Conservation (phyloP, 164 flowering plant genomes). For the Saururus chinensis region DNA sequence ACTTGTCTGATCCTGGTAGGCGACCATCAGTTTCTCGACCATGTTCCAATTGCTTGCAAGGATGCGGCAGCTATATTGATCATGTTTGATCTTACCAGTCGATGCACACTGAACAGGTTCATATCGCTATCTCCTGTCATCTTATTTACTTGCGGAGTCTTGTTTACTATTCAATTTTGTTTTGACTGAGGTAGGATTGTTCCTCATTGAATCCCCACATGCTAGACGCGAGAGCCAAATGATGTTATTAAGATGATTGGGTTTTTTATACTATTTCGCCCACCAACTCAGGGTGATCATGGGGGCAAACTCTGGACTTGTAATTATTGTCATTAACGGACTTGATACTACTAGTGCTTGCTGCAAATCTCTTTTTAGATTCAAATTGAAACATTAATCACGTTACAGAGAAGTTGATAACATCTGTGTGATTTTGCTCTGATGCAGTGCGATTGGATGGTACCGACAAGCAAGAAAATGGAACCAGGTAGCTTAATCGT, state of each 20-base stretch:
- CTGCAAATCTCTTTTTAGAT: too few species aligned
- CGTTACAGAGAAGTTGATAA: not conserved
- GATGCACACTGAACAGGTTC: conserved; percentile 79
- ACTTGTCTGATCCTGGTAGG: conserved; percentile 27
- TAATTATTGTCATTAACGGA: too few species aligned
- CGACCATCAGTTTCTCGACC: conserved; percentile 43
- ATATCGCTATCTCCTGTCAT: not conserved
- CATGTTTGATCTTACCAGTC: conserved; percentile 92
- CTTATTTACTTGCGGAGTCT: not conserved
- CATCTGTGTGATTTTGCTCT: too few species aligned
- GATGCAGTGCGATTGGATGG: conserved; percentile 78
- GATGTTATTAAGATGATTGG: too few species aligned
- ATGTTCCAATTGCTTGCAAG: conserved; percentile 79
- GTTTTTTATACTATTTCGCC: too few species aligned
- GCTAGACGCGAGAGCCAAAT: too few species aligned
- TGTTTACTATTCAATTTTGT: not conserved
- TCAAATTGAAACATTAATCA: too few species aligned
- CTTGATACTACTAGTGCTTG: too few species aligned
- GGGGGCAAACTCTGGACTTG: too few species aligned
- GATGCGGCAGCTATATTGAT: conserved; percentile 76
- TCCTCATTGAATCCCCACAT: too few species aligned
- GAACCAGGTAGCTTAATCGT: conserved; percentile 54
- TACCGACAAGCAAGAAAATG: conserved; percentile 68
- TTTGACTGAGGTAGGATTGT: not conserved
- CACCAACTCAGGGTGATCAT: too few species aligned